These are phyloP conservation scores for Candida coleopterorum DNA, from an alignment of 805 yeast genomes.

Conservation along the genomic window DNA sequence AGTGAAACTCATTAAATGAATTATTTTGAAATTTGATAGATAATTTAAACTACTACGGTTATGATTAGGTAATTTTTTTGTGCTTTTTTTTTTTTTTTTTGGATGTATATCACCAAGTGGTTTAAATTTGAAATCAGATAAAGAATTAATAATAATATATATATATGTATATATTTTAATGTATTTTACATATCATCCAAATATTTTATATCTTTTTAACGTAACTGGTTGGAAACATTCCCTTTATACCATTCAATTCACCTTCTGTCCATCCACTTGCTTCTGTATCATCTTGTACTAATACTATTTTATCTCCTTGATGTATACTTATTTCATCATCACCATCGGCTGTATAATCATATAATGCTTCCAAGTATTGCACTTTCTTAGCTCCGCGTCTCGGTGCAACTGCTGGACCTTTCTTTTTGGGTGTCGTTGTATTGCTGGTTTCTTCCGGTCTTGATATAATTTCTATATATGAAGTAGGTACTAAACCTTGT, in stretches of 20 bases:
- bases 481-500: constrained; percentile 80
- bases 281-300: constrained; percentile 52
- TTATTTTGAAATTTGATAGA: background rate
- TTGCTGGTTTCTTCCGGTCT: constrained; percentile 9
- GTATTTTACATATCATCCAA: constrained; percentile 1
- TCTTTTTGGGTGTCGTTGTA: constrained; percentile 27
- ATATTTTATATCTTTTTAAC: constrained; percentile 33
- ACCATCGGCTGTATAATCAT: constrained; percentile 73
- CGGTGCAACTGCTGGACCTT: constrained; percentile 81
- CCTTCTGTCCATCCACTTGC: constrained; percentile 97
- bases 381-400: constrained; percentile 65
- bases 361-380: constrained; percentile 62
- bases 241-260: constrained; percentile 41
- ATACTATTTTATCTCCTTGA: constrained; percentile 69
- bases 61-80: background rate
- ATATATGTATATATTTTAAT: constrained; percentile 1
- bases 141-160: background rate
- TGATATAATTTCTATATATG: constrained; percentile 53
- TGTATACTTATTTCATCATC: constrained; percentile 70
- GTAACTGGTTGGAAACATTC: constrained; percentile 67
- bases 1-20: constrained; percentile 37
- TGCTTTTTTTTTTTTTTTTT: constrained; percentile 1
- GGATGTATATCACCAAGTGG: background rate
- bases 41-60: too few species aligned
- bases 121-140: background rate